Evolutionary conservation across 345 rosid species (phyloP), one percentile per base, ranked within the genome.

Genomic region (Syzygium aromaticum): DNA sequence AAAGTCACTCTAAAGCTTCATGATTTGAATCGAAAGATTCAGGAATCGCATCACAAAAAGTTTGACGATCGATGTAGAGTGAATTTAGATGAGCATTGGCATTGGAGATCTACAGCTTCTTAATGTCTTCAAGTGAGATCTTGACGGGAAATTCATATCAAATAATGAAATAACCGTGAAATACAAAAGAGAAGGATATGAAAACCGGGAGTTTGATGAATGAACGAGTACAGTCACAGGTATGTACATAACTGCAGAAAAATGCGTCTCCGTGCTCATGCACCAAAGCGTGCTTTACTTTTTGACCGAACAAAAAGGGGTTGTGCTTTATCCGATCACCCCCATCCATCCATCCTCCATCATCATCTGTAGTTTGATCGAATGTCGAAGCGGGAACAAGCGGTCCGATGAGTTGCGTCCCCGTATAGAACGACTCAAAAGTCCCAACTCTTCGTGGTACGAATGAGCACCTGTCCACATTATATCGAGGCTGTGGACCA

Each of bases 21-120:
- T 6, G 19, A 61, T n/a, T n/a, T 61, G 73, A 61, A 61, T 61
- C 1, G 67, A 27, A 59, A 59, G 0, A 59, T 59, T 61, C 9
- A 0, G 19, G 5, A 61, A 61, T 61, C 4, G 2, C 38, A 61
- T 61, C 38, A 61, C 8, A 0, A 61, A n/a, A n/a, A 6, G 13
- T 0, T 61, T n/a, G 33, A 0, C 1, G 0, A 61, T 19, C 73
- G 0, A n/a, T 61, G 38, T 6, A 61, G 19, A 13, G 19, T n/a
- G 73, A 61, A 61, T 14, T 30, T 61, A n/a, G 73, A n/a, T 13
- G 33, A n/a, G 19, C 0, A 61, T n/a, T 14, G 38, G 38, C 38
- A n/a, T n/a, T 3, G 16, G 3, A 61, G 73, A 61, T n/a, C 1
- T n/a, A n/a, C 5, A 0, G 2, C 2, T 61, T 61, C 73, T 6